phyloP scores from a whole-genome alignment of 2,329 filamentous ascomycete genomes.

The Blumeriella jaapii region DNA sequence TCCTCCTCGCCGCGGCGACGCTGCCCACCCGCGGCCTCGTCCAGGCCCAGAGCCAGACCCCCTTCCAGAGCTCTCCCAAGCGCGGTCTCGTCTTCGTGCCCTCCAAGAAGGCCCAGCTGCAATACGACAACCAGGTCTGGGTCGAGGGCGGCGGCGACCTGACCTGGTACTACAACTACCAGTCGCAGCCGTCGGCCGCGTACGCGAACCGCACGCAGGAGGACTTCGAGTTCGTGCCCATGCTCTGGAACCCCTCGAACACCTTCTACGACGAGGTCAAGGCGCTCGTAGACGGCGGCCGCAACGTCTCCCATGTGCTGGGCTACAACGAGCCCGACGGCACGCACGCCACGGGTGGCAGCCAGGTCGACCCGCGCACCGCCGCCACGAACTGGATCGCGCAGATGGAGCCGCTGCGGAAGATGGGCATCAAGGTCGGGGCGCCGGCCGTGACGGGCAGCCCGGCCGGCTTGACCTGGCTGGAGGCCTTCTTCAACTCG shows the following conservation, averaged over 20 bases:
- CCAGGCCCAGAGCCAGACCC: conserved; percentile 7
- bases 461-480: conserved; percentile 50
- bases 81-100: conserved; percentile 60
- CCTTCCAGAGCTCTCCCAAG: conserved; percentile 37
- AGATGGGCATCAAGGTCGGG: conserved; percentile 54
- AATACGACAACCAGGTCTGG: conserved; percentile 57
- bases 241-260: conserved; percentile 56
- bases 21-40: conserved; percentile 1
- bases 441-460: conserved; percentile 60
- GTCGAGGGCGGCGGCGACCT: conserved; percentile 42
- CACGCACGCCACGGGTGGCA: conserved; percentile 37
- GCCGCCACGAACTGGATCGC: conserved; percentile 61
- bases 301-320: conserved; percentile 57
- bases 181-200: conserved; percentile 39
- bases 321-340: conserved; percentile 73
- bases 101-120: conserved; percentile 35
- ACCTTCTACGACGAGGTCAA: conserved; percentile 51
- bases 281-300: conserved; percentile 38
- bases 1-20: conserved; percentile 9
- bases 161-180: conserved; percentile 83
- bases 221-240: conserved; percentile 64
- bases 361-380: conserved; percentile 42
- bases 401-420: conserved; percentile 57
- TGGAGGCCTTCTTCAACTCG: conserved; percentile 51
- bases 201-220: conserved; percentile 39